A percentile compares a stretch with the other conserved stretches of the same genome.
phyloP scores from a whole-genome alignment of 805 yeast species.

The Pichia californica region DNA sequence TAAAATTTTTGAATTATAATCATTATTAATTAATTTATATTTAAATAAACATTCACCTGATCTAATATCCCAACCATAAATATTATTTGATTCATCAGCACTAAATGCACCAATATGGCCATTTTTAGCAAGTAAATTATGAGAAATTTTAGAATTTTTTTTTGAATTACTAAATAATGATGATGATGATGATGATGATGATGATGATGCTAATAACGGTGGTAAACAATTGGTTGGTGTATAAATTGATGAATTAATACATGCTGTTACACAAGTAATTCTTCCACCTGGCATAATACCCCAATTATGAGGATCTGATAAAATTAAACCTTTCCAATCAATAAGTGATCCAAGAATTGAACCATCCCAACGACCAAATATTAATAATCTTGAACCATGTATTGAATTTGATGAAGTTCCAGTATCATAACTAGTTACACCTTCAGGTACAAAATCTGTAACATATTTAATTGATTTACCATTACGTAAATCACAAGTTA shows the following conservation, averaged over 20 bases:
- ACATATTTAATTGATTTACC: constrained; percentile 10
- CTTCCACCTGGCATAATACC: constrained; percentile 8
- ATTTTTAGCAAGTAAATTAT: constrained; percentile 21
- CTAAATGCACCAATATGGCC: constrained; percentile 27
- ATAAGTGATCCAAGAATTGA: constrained; percentile 23
- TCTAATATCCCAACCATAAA: constrained; percentile 30
- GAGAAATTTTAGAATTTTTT: neutral
- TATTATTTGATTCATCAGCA: constrained; percentile 25
- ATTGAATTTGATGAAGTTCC: constrained; percentile 3
- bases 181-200: neutral
- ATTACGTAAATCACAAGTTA: constrained; percentile 9
- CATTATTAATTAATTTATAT: neutral
- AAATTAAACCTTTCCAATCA: constrained; percentile 15
- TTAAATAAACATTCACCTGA: constrained; percentile 10
- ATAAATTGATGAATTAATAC: constrained; percentile 4
- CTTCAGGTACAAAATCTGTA: constrained; percentile 25
- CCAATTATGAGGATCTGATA: constrained; percentile 10
- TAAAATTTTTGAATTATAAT: constrained; percentile 12
- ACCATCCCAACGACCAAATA: constrained; percentile 32
- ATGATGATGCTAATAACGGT: neutral
- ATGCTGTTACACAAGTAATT: constrained; percentile 9
- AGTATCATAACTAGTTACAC: constrained; percentile 26
- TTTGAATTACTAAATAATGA: neutral
- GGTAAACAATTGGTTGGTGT: neutral
- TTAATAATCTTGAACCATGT: constrained; percentile 19